These are phyloP conservation scores for Chenopodium berlandieri DNA, from an alignment of 148 eudicot genomes.

Conservation along the genomic window DNA sequence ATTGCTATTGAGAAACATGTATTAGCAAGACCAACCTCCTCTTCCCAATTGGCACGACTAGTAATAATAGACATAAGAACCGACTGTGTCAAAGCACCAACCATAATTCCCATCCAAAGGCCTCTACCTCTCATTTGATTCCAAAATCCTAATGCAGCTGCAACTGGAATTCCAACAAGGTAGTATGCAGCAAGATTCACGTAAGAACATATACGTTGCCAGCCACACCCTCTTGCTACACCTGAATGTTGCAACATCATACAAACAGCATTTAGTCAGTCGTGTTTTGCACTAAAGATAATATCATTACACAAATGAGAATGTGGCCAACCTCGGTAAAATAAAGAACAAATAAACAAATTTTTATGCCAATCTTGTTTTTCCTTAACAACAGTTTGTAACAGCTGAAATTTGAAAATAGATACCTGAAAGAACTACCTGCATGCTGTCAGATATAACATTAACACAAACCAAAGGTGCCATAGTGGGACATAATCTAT, in stretches of 20 bases:
- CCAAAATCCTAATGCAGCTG: conserved; percentile 57
- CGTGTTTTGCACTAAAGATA: background rate
- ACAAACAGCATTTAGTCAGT: background rate
- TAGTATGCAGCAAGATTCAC: conserved; percentile 71
- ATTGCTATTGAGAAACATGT: background rate
- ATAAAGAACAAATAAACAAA: too few species aligned
- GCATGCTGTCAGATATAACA: conserved; percentile 45
- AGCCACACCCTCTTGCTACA: conserved; percentile 83
- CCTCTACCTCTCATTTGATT: conserved; percentile 53
- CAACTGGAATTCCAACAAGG: conserved; percentile 65
- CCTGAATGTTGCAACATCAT: conserved; percentile 32
- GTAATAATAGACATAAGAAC: conserved; percentile 41
- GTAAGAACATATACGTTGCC: conserved; percentile 76
- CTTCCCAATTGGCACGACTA: conserved; percentile 49
- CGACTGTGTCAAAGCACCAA: conserved; percentile 47
- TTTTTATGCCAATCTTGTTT: background rate
- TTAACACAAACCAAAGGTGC: conserved; percentile 59
- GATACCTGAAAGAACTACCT: conserved; percentile 62
- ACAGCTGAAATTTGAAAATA: background rate
- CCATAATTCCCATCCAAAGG: conserved; percentile 64
- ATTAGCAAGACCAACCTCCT: conserved; percentile 35
- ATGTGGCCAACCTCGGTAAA: too few species aligned
- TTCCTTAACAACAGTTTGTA: background rate
- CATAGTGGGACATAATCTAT: conserved; percentile 57
- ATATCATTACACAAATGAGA: too few species aligned